phyloP scores from a whole-genome alignment of 163 green algal species.

The Prototheca cutis region DNA sequence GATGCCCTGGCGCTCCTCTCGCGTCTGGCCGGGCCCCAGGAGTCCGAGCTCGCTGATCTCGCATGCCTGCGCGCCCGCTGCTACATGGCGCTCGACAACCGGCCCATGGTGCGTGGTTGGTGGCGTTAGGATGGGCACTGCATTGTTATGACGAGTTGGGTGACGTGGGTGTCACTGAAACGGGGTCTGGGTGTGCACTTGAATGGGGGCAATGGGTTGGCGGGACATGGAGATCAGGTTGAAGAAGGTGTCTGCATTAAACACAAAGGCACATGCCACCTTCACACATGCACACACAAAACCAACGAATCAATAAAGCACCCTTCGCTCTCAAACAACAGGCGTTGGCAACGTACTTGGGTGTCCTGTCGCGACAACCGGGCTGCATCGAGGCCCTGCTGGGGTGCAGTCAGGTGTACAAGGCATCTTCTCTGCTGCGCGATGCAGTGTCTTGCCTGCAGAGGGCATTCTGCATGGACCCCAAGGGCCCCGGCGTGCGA shows the following conservation, averaged over 20 bases:
- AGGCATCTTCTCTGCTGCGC: slow-evolving; percentile 41
- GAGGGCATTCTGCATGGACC: not conserved
- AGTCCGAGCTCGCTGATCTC: slow-evolving; percentile 11
- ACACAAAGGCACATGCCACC: no score
- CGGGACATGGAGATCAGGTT: no score
- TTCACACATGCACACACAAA: no score
- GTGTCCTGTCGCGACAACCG: slow-evolving; percentile 30
- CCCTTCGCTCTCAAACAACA: no score
- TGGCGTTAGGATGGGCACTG: no score
- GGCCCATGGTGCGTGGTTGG: slow-evolving; percentile 35
- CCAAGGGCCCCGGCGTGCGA: slow-evolving; percentile 3
- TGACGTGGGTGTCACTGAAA: no score
- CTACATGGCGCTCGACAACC: slow-evolving; percentile 33
- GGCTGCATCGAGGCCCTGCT: slow-evolving; percentile 40
- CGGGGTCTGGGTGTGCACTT: no score
- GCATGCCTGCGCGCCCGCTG: slow-evolving; percentile 50
- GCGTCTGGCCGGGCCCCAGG: slow-evolving; percentile 9
- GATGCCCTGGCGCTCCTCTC: slow-evolving; percentile 10
- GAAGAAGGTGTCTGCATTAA: no score
- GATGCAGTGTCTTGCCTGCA: slow-evolving; percentile 24
- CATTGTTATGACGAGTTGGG: no score
- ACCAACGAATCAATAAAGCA: no score
- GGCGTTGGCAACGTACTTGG: slow-evolving; percentile 59
- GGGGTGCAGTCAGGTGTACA: slow-evolving; percentile 50
- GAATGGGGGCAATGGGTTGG: no score